phyloP scores from a whole-genome alignment of 129 eudicot genomes.

The Artemisia tridentata region DNA sequence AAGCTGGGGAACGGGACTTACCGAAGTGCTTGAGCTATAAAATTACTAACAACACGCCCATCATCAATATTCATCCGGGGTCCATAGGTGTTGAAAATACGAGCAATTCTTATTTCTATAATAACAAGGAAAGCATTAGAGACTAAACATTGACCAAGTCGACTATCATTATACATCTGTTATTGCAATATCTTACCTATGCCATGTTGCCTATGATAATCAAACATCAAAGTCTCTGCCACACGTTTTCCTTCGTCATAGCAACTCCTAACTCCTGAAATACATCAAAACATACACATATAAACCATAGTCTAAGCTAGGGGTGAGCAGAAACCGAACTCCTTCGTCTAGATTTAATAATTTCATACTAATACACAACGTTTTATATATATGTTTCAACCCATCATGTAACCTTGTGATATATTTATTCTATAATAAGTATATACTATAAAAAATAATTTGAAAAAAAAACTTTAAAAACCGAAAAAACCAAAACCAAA shows the following conservation, averaged over 20 bases:
- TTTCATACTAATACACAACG: no score
- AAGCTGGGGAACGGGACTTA: slow-evolving; percentile 24
- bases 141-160: slow-evolving; percentile 3
- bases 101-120: slow-evolving; percentile 69
- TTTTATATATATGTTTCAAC: no score
- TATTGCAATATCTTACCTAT: slow-evolving; percentile 36
- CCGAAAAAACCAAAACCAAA: no score
- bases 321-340: no score
- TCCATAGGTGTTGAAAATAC: slow-evolving; percentile 84
- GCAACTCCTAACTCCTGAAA: slow-evolving; percentile 68
- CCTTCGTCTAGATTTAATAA: no score
- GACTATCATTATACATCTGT: slow-evolving; percentile 4
- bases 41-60: slow-evolving; percentile 90
- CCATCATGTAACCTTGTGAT: no score
- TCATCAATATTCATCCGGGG: slow-evolving; percentile 88
- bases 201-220: slow-evolving; percentile 79
- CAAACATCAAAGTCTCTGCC: slow-evolving; percentile 84
- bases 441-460: no score
- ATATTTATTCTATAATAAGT: no score
- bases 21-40: slow-evolving; percentile 84
- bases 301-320: background rate
- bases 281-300: slow-evolving; percentile 8
- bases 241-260: slow-evolving; percentile 87
- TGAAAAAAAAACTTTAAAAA: no score
- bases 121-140: background rate